Percentiles rank a stretch among this genome's conserved stretches.
Evolutionary conservation across 371 early-diverging fungal species (phyloP).

Genomic region (Capillidium rhysosporum): DNA sequence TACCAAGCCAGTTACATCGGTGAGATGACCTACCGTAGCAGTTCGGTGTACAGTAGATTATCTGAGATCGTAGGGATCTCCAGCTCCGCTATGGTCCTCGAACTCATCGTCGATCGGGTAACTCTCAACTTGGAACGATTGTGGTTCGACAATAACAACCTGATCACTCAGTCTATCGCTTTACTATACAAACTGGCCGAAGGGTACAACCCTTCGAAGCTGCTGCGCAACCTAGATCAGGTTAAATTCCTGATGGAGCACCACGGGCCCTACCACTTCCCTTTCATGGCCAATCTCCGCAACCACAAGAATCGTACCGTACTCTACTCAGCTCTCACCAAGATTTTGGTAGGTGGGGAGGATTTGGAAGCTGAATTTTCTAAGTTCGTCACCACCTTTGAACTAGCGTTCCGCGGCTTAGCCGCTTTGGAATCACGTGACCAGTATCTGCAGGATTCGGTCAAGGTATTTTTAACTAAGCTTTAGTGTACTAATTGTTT

Average conservation of each 20-base stretch:
- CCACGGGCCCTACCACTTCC: constrained; percentile 41
- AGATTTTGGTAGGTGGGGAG: constrained; percentile 53
- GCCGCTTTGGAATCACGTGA: constrained; percentile 21
- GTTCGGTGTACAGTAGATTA: background rate
- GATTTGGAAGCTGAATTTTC: constrained; percentile 32
- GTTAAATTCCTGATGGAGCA: constrained; percentile 39
- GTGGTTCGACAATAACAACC: background rate
- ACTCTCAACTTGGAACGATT: background rate
- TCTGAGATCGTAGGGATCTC: background rate
- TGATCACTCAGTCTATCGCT: background rate
- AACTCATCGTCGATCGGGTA: background rate
- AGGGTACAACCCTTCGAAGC: background rate
- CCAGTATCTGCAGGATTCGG: constrained; percentile 20
- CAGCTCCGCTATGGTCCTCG: background rate
- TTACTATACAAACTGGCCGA: background rate
- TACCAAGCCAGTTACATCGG: constrained; percentile 1
- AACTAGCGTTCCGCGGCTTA: constrained; percentile 24
- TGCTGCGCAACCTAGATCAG: constrained; percentile 44
- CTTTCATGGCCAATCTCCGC: constrained; percentile 36
- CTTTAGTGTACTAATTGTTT: background rate
- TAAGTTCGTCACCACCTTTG: constrained; percentile 52
- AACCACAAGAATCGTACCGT: constrained; percentile 29
- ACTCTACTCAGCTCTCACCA: constrained; percentile 58
- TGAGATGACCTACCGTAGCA: background rate
- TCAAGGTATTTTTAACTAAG: constrained; percentile 12